Percentiles rank a stretch among this genome's conserved stretches.
These are phyloP conservation scores for Trichomonas tenax DNA, from an alignment of 208 protist species.

Conservation along the genomic window DNA sequence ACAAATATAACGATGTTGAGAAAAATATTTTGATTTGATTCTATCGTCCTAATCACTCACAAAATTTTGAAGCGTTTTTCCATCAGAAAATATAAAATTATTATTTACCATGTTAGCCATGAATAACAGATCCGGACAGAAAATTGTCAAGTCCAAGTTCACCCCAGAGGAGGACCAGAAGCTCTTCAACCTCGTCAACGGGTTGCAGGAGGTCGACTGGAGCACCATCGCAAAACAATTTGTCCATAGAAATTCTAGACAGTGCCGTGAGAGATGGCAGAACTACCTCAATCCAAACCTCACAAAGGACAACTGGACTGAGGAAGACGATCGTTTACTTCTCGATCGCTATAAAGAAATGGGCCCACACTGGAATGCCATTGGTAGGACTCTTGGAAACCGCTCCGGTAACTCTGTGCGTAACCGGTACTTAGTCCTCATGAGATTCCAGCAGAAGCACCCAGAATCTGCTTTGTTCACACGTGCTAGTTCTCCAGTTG, in stretches of 20 bases:
- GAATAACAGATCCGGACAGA: neutral
- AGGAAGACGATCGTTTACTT: neutral
- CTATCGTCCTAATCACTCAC: neutral
- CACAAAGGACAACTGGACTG: neutral
- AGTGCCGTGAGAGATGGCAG: neutral
- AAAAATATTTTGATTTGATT: neutral
- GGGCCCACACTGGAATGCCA: neutral
- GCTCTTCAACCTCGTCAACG: neutral
- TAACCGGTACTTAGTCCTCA: neutral
- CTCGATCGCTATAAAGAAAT: neutral
- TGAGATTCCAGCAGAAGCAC: neutral
- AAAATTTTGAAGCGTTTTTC: neutral
- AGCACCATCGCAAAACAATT: neutral
- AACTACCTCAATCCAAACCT: neutral
- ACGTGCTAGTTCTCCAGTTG: neutral
- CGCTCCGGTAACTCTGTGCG: neutral
- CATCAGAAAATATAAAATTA: neutral
- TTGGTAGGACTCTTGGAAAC: neutral
- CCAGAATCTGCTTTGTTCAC: neutral
- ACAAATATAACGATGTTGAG: neutral
- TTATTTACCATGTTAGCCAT: neutral
- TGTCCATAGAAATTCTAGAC: neutral
- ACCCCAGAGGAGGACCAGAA: neutral
- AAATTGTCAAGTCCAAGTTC: neutral
- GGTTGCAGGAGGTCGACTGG: neutral